Evolutionary conservation across 2,329 filamentous ascomycete species (phyloP).

Genomic region (Neopestalotiopsis sp.): DNA sequence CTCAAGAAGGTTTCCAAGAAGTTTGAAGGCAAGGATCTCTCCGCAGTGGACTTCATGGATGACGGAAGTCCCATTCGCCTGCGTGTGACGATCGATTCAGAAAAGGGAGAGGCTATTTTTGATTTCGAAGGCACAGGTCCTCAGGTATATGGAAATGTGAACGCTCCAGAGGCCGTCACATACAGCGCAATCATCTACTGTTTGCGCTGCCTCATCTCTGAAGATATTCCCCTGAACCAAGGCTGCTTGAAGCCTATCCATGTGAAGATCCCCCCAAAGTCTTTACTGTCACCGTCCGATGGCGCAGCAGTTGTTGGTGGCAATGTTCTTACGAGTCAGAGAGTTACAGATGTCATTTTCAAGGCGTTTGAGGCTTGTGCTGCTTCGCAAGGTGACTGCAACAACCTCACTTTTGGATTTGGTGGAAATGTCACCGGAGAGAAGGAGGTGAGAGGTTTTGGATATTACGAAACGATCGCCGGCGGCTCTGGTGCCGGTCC

Average conservation of each 20-base stretch:
- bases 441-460: slow-evolving; percentile 68
- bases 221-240: slow-evolving; percentile 80
- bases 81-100: slow-evolving; percentile 72
- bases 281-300: slow-evolving; percentile 72
- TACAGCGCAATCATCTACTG: slow-evolving; percentile 83
- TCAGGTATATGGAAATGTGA: slow-evolving; percentile 76
- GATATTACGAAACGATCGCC: slow-evolving; percentile 81
- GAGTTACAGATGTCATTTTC: slow-evolving; percentile 78
- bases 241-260: slow-evolving; percentile 75
- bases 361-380: slow-evolving; percentile 77
- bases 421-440: slow-evolving; percentile 64
- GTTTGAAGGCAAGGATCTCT: slow-evolving; percentile 70
- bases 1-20: slow-evolving; percentile 70
- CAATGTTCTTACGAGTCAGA: slow-evolving; percentile 76
- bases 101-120: slow-evolving; percentile 75
- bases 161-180: slow-evolving; percentile 77
- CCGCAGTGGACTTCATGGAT: slow-evolving; percentile 78
- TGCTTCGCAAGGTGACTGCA: slow-evolving; percentile 75
- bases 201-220: slow-evolving; percentile 73
- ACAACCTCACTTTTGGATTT: slow-evolving; percentile 81
- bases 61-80: slow-evolving; percentile 76
- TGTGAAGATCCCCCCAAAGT: slow-evolving; percentile 70
- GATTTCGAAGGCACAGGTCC: slow-evolving; percentile 77
- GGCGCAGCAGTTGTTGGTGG: slow-evolving; percentile 78
- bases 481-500: slow-evolving; percentile 74